Percentiles rank a stretch among this genome's conserved stretches.
These are phyloP conservation scores for Fagus sylvatica DNA, from an alignment of 306 rosid species.

Conservation along the genomic window DNA sequence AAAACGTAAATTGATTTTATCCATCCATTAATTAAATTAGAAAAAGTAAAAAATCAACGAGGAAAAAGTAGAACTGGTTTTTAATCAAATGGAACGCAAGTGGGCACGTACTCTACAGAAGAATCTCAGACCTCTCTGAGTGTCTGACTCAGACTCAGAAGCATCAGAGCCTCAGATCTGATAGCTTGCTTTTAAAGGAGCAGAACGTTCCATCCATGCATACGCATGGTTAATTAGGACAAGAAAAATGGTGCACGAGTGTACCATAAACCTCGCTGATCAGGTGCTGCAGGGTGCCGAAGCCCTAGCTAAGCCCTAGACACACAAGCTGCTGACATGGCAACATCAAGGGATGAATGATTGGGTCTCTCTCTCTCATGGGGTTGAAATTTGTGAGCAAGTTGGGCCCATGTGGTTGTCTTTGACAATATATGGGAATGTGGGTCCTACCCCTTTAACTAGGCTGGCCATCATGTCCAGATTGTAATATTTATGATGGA, in stretches of 20 bases:
- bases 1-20: background rate
- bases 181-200: conserved; percentile 38
- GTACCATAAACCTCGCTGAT: conserved; percentile 49
- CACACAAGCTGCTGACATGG: conserved; percentile 2
- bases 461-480: conserved; percentile 37
- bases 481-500: conserved; percentile 2
- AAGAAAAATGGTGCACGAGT: conserved; percentile 43
- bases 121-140: conserved; percentile 35
- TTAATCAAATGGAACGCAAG: background rate
- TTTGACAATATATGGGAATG: conserved; percentile 13
- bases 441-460: conserved; percentile 9
- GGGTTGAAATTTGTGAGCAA: background rate
- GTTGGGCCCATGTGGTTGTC: background rate
- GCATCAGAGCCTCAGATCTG: conserved; percentile 40
- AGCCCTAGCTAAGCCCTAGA: background rate
- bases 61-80: background rate
- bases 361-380: background rate
- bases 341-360: conserved; percentile 26
- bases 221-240: conserved; percentile 15
- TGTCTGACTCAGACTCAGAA: background rate
- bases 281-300: conserved; percentile 41
- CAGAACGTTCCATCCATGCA: conserved; percentile 75
- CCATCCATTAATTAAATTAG: background rate
- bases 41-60: background rate
- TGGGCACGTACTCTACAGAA: conserved; percentile 36